These are phyloP conservation scores for Tetrapisispora fleetii DNA, from an alignment of 805 yeast species.

Conservation along the genomic window DNA sequence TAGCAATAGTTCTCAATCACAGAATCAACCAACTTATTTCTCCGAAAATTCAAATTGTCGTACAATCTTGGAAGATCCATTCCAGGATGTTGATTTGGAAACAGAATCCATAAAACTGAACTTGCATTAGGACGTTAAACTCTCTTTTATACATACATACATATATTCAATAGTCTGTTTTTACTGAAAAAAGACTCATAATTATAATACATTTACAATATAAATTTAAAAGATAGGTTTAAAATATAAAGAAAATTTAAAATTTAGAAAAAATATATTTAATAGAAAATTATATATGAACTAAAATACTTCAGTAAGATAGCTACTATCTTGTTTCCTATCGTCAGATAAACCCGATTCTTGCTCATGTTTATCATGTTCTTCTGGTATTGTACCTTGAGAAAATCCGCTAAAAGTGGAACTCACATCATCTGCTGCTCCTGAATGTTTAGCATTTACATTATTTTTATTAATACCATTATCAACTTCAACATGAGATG, in stretches of 20 bases:
- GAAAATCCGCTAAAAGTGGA: constrained; percentile 25
- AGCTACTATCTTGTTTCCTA: constrained; percentile 12
- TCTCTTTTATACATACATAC: not conserved
- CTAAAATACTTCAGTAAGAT: constrained; percentile 22
- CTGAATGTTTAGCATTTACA: too few relatives aligned
- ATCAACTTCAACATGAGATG: constrained; percentile 1
- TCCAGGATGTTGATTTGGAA: constrained; percentile 2
- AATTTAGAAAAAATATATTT: not conserved
- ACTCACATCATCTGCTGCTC: constrained; percentile 1
- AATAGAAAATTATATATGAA: not conserved
- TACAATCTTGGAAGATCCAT: not conserved
- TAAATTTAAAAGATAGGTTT: not conserved
- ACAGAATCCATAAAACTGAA: constrained; percentile 1
- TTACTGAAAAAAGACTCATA: not conserved
- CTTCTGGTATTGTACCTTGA: constrained; percentile 17
- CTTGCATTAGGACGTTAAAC: not conserved
- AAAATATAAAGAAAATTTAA: not conserved
- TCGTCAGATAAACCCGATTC: constrained; percentile 3
- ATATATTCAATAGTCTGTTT: not conserved
- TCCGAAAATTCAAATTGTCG: not conserved
- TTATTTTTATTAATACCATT: constrained; percentile 1
- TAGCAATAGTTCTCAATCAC: not conserved
- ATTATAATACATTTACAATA: not conserved
- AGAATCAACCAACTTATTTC: not conserved
- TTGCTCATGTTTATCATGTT: constrained; percentile 4